Base-by-base conservation (phyloP, 192 early-diverging fungal genomes). In the Backusella morwellensis region DNA sequence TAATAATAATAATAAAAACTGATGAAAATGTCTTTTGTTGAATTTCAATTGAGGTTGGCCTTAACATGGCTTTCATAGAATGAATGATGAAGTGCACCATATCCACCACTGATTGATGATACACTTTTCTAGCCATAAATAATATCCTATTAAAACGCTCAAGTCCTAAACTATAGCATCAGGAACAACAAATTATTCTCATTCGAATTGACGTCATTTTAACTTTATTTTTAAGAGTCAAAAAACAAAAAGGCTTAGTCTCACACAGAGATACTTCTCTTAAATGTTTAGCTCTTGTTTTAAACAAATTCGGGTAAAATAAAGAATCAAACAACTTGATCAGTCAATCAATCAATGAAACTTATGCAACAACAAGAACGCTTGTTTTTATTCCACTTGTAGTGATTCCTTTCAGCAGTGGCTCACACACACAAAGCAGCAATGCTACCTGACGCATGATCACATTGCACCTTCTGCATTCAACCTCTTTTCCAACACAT, bases 401-500 rank as follows among this genome's bases (percentile, higher is more conserved):
- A 56, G 19, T 56, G 54, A 56, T 56, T 56, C 54, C 54, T 56
- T 56, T 11, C 54, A 56, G 9, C 19, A 7, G 6, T 56, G 54
- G 54, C 0, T 21, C 8, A 21, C 19, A 21, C 54, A 23, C 8
- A 21, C 21, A 56, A 56, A 56, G 9, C 19, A 56, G n/a, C 54
- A 56, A 56, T 21, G 54, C n/a, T 56, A 56, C n/a, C 8, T 56
- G 35, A 54, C 72, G 5, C 44, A 54, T 34, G 77, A 83, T 32
- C 38, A 50, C 12, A 50, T 82, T 11, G 38, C 59, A 0, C 70
- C 75, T 15, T 78, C 80, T 12, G 74, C 70, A 32, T 72, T 86
- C 42, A 83, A 80, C 35, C 72, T 82, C 17, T 41, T 81, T 40
- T 80, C 85, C 38, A 86, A 80, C 38, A 87, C 85, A 6, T 35